A percentile compares a stretch with the other conserved stretches of the same genome.
Evolutionary conservation across 2,329 filamentous ascomycete species (phyloP).

Genomic region (Aspergillus aculeatus): DNA sequence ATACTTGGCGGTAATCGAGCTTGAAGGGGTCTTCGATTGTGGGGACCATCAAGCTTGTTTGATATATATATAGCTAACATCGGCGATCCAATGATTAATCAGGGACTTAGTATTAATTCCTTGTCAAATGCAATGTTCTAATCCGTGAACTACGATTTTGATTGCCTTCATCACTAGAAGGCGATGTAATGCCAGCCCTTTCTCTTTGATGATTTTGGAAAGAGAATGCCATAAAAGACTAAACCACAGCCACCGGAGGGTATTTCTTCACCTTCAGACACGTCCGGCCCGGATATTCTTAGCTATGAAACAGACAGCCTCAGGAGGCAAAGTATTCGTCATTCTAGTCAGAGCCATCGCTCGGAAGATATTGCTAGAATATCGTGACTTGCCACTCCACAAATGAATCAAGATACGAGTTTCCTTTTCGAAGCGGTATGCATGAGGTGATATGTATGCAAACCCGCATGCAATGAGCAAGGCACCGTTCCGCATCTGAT

Average conservation of each 20-base stretch:
- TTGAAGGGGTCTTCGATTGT: neutral
- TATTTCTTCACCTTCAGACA: neutral
- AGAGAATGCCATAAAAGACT: no score
- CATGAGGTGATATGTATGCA: constrained; percentile 1
- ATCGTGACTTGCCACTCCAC: neutral
- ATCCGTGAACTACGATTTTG: no score
- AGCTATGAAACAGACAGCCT: neutral
- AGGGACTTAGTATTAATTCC: no score
- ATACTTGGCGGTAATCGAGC: constrained; percentile 36
- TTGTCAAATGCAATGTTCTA: no score
- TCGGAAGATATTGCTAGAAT: neutral
- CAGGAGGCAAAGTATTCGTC: neutral
- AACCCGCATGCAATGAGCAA: neutral
- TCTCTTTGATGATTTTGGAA: no score
- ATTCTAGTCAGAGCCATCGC: neutral
- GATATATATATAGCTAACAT: neutral
- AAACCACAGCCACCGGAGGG: neutral
- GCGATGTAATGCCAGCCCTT: no score
- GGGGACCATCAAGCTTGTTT: neutral
- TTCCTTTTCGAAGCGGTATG: neutral
- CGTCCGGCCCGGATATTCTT: neutral
- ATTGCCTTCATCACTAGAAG: no score
- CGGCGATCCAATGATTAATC: no score
- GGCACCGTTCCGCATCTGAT: constrained; percentile 1
- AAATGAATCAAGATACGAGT: neutral